phyloP scores from a whole-genome alignment of 805 yeast species.

The Saccharomycopsis fermentans region DNA sequence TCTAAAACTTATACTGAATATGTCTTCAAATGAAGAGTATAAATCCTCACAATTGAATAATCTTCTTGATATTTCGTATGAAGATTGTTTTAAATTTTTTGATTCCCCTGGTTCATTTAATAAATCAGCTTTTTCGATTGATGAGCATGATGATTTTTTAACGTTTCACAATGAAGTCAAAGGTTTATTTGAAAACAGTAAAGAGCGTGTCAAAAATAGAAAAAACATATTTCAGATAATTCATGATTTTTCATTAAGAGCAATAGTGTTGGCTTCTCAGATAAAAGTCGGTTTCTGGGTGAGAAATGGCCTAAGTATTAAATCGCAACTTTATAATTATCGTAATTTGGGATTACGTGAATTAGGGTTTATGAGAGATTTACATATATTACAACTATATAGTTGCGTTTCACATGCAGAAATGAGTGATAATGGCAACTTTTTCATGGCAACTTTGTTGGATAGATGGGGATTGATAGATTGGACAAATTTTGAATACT shows the following conservation, averaged over 20 bases:
- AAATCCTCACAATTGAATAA: background rate
- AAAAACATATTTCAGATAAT: conserved; percentile 7
- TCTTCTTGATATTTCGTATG: too few relatives aligned
- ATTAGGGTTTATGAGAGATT: conserved; percentile 69
- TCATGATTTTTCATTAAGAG: conserved; percentile 56
- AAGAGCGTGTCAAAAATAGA: background rate
- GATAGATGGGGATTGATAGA: conserved; percentile 58
- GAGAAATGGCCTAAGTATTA: conserved; percentile 76
- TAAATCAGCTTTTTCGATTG: background rate
- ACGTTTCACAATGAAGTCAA: background rate
- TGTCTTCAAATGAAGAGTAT: background rate
- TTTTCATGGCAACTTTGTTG: conserved; percentile 46
- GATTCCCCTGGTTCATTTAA: background rate
- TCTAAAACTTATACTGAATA: background rate
- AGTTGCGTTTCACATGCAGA: conserved; percentile 46
- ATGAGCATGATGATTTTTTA: background rate
- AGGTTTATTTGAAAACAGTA: background rate
- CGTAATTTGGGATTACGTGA: conserved; percentile 72
- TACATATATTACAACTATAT: conserved; percentile 56
- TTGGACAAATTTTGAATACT: conserved; percentile 40
- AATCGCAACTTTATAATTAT: conserved; percentile 72
- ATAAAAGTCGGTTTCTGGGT: conserved; percentile 91
- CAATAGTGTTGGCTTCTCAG: conserved; percentile 70
- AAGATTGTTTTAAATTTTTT: background rate
- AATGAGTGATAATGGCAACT: conserved; percentile 20